Conservation (phyloP, 1,284 basidiomycete genomes). For the Abortiporus biennis region DNA sequence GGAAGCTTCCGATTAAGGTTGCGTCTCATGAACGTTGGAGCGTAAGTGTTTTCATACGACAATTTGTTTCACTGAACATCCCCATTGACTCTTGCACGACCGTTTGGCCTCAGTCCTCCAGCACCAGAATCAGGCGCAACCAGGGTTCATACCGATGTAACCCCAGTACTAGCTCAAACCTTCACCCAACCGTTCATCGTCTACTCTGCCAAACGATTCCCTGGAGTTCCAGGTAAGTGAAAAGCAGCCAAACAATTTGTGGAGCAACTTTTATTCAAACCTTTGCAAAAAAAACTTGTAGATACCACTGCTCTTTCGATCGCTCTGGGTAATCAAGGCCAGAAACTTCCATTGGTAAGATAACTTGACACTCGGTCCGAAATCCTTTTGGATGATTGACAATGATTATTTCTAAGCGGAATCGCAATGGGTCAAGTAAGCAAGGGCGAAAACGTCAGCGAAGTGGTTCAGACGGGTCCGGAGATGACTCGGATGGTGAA, state of each 20-base stretch:
- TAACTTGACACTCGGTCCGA: constrained; percentile 1
- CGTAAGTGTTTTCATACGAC: constrained; percentile 61
- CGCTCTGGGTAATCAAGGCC: constrained; percentile 87
- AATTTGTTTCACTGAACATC: constrained; percentile 4
- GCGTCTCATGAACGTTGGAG: constrained; percentile 81
- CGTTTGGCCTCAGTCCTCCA: constrained; percentile 43
- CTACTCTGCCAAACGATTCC: constrained; percentile 88
- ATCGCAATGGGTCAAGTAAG: constrained; percentile 59
- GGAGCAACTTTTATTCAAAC: constrained; percentile 5
- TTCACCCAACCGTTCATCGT: constrained; percentile 89
- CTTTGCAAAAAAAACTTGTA: constrained; percentile 17
- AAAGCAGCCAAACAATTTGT: constrained; percentile 7
- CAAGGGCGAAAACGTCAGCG: constrained; percentile 38
- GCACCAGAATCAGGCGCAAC: constrained; percentile 65
- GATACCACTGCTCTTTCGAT: constrained; percentile 88
- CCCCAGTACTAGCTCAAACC: constrained; percentile 76
- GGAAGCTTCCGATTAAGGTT: constrained; percentile 75
- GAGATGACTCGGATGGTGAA: constrained; percentile 46
- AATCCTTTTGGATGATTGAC: neutral
- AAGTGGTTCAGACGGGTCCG: constrained; percentile 40
- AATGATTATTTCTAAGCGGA: constrained; percentile 42
- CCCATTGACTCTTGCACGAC: constrained; percentile 14
- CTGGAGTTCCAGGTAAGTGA: constrained; percentile 78
- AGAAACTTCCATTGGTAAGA: constrained; percentile 81
- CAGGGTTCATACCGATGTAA: constrained; percentile 55